Conservation (phyloP, 2,329 filamentous ascomycete genomes). For the Alternaria sp. region DNA sequence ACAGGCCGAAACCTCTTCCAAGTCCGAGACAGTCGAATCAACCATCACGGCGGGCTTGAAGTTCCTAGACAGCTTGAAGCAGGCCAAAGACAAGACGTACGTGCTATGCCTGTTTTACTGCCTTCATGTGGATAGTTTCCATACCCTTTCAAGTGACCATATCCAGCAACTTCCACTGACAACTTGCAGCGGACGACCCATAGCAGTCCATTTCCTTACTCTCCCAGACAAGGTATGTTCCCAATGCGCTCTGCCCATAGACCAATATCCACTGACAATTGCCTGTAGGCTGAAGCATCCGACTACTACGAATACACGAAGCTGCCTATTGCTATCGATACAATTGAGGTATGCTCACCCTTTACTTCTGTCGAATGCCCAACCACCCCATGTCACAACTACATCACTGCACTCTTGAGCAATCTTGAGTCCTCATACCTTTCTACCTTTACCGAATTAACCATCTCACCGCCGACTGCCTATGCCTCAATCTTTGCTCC, state of each 20-base stretch:
- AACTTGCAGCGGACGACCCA: slow-evolving; percentile 67
- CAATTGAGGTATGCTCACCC: slow-evolving; percentile 67
- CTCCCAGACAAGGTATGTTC: slow-evolving; percentile 66
- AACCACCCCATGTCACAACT: slow-evolving; percentile 2
- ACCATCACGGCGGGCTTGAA: slow-evolving; percentile 75
- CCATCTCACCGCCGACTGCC: neutral
- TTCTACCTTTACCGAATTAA: neutral
- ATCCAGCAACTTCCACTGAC: slow-evolving; percentile 29
- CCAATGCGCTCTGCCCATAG: slow-evolving; percentile 16
- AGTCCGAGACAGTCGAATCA: slow-evolving; percentile 68
- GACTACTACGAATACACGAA: slow-evolving; percentile 81
- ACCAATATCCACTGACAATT: slow-evolving; percentile 27
- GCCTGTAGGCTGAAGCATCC: slow-evolving; percentile 64
- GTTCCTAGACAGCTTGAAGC: slow-evolving; percentile 77
- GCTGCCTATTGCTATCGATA: slow-evolving; percentile 80
- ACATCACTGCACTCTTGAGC: neutral
- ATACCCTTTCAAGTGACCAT: neutral
- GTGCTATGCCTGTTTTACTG: slow-evolving; percentile 42
- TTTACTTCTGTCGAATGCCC: neutral
- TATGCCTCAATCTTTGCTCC: no score
- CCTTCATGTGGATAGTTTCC: slow-evolving; percentile 11
- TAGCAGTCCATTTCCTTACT: slow-evolving; percentile 77
- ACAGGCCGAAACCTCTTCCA: slow-evolving; percentile 41
- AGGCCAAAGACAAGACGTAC: slow-evolving; percentile 83
- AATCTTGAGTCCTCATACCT: neutral